Evolutionary conservation across 768 basidiomycete species (phyloP).

Genomic region (Tricholomella constricta): DNA sequence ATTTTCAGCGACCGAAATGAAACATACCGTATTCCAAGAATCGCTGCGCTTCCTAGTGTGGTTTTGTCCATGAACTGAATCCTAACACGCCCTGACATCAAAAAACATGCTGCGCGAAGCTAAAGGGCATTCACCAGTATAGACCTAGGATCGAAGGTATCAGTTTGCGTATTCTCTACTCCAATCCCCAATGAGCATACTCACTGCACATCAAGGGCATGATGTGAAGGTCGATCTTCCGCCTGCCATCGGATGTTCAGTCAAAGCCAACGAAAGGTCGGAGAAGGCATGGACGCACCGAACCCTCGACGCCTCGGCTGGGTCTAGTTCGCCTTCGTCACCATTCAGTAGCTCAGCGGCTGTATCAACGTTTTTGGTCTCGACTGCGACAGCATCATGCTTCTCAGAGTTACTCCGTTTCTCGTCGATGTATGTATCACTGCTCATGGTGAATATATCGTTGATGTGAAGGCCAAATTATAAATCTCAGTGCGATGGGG

Average conservation of each 20-base stretch:
- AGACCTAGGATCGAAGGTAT: constrained; percentile 38
- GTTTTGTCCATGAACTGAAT: constrained; percentile 81
- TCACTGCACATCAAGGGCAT: constrained; percentile 72
- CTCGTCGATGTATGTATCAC: constrained; percentile 11
- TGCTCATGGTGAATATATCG: constrained; percentile 1
- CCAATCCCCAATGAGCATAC: constrained; percentile 18
- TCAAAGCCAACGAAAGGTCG: neutral
- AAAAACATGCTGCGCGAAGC: neutral
- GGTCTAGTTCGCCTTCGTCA: constrained; percentile 49
- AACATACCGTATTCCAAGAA: constrained; percentile 64
- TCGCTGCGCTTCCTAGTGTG: constrained; percentile 65
- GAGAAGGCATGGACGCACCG: constrained; percentile 35
- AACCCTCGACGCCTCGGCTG: constrained; percentile 51
- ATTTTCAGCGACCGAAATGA: neutral
- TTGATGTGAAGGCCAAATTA: neutral
- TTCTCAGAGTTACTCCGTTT: constrained; percentile 30
- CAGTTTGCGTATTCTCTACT: neutral
- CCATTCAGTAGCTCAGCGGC: constrained; percentile 55
- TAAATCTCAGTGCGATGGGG: neutral
- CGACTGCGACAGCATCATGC: constrained; percentile 38
- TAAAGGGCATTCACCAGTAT: constrained; percentile 46
- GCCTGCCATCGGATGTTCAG: constrained; percentile 26
- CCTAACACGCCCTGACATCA: constrained; percentile 33
- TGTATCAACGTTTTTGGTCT: constrained; percentile 57
- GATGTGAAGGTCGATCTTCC: constrained; percentile 69